Conservation (phyloP, 441 rosid genomes). For the Brassica balearica region DNA sequence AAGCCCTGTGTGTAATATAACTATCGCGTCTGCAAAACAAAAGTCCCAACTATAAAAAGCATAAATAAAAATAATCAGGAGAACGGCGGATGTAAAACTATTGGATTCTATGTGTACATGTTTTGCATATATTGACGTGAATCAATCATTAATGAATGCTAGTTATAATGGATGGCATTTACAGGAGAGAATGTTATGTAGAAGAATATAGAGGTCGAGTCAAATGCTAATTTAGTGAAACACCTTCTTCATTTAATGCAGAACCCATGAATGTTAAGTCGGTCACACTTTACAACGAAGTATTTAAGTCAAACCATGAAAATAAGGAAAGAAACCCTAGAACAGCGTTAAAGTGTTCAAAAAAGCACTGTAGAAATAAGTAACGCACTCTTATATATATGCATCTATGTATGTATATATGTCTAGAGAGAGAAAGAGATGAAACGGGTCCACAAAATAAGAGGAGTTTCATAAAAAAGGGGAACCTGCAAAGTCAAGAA, state of each 20-base stretch:
- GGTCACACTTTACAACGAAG: constrained; percentile 33
- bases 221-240: constrained; percentile 44
- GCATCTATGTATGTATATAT: constrained; percentile 5
- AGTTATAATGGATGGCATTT: constrained; percentile 29
- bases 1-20: constrained; percentile 84
- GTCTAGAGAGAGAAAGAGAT: constrained; percentile 36
- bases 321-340: constrained; percentile 44
- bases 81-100: background rate
- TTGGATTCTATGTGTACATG: background rate
- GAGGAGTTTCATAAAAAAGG: constrained; percentile 48
- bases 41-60: background rate
- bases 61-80: background rate
- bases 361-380: constrained; percentile 32
- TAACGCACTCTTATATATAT: constrained; percentile 36
- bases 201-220: constrained; percentile 42
- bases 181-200: constrained; percentile 36
- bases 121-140: constrained; percentile 28
- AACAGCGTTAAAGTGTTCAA: constrained; percentile 39
- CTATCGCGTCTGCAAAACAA: constrained; percentile 74
- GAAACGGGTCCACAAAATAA: constrained; percentile 38
- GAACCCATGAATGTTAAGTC: constrained; percentile 44
- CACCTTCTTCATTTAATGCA: constrained; percentile 44
- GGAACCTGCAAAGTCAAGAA: constrained; percentile 46
- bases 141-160: constrained; percentile 24
- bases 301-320: constrained; percentile 37